A percentile compares a stretch with the other conserved stretches of the same genome.
phyloP scores from a whole-genome alignment of 306 rosid species.

The Castanospermum australe region DNA sequence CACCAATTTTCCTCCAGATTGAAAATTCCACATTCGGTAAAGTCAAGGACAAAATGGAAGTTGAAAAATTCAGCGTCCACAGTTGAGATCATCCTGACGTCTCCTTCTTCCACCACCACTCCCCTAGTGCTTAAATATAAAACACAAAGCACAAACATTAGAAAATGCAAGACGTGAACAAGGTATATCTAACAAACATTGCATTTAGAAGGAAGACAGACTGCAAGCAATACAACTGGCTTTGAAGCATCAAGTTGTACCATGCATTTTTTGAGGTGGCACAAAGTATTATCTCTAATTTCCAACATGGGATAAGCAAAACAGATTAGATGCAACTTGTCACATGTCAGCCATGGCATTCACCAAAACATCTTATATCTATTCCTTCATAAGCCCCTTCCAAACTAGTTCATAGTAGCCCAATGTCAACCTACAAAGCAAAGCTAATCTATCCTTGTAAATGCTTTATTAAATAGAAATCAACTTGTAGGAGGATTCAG shows the following conservation, averaged over 20 bases:
- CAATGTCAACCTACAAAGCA: conserved; percentile 12
- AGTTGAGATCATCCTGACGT: neutral
- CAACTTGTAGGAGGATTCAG: neutral
- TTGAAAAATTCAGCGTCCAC: conserved; percentile 15
- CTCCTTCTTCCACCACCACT: conserved; percentile 18
- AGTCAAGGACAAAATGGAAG: conserved; percentile 19
- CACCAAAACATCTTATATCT: neutral
- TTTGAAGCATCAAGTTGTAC: conserved; percentile 12
- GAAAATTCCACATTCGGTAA: neutral
- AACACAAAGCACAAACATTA: conserved; percentile 22
- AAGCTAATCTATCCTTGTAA: neutral
- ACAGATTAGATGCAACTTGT: neutral
- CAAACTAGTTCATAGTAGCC: conserved; percentile 6
- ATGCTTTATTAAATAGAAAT: conserved; percentile 18
- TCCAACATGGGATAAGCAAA: neutral
- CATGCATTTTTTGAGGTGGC: neutral
- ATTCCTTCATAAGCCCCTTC: conserved; percentile 2
- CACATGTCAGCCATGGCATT: conserved; percentile 17
- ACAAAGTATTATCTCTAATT: neutral
- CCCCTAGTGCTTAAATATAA: conserved; percentile 26
- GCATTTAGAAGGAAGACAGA: conserved; percentile 11
- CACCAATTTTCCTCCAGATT: conserved; percentile 12
- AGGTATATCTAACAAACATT: neutral
- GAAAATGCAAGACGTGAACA: conserved; percentile 19
- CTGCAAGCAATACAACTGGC: neutral